Percentiles rank a stretch among this genome's conserved stretches.
Evolutionary conservation across 306 rosid species (phyloP).

Genomic region (Bauhinia variegata): DNA sequence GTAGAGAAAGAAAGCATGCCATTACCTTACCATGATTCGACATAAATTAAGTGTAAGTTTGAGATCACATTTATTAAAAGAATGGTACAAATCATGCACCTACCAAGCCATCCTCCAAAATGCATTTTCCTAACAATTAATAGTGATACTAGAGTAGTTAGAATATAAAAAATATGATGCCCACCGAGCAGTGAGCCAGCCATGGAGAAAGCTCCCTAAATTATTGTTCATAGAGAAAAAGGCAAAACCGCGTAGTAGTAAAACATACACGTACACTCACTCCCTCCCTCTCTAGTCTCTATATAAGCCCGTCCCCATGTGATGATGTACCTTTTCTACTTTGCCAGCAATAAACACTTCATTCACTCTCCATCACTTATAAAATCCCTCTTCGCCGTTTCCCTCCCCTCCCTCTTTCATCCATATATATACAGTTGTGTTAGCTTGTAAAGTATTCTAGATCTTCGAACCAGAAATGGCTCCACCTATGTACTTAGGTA

Average conservation of each 20-base stretch:
- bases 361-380: constrained; percentile 14
- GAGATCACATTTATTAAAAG: neutral
- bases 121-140: too few species aligned
- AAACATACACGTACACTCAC: too few species aligned
- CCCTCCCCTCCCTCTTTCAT: too few species aligned
- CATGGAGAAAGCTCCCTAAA: neutral
- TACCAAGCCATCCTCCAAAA: too few species aligned
- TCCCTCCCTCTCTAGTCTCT: constrained; percentile 17
- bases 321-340: constrained; percentile 34
- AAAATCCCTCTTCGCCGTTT: constrained; percentile 3
- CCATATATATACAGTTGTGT: too few species aligned
- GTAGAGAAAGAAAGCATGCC: too few species aligned
- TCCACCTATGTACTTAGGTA: constrained; percentile 44
- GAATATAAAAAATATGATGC: constrained; percentile 13
- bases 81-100: too few species aligned
- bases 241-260: constrained; percentile 41
- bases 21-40: too few species aligned
- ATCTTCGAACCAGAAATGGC: constrained; percentile 54
- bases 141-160: neutral
- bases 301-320: constrained; percentile 48
- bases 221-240: too few species aligned
- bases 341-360: constrained; percentile 47
- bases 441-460: too few species aligned
- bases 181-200: constrained; percentile 5
- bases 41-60: too few species aligned